A percentile compares a stretch with the other conserved stretches of the same genome.
Evolutionary conservation across 495 filamentous ascomycete species (phyloP).

Genomic region (Patellaria atrata): DNA sequence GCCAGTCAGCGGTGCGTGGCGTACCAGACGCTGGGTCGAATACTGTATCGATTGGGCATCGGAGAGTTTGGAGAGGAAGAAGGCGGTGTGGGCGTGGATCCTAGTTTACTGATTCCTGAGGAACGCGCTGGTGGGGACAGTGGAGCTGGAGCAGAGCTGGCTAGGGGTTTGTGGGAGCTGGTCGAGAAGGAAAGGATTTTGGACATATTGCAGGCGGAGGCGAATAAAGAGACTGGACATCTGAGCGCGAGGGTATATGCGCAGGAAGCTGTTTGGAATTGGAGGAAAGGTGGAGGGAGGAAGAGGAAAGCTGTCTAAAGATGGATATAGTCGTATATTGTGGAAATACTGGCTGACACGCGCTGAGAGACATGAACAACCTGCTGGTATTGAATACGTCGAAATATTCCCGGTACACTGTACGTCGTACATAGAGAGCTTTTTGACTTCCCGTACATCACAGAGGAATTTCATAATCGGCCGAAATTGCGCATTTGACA

Average conservation of each 20-base stretch:
- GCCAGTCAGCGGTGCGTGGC: conserved; percentile 81
- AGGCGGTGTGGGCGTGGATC: conserved; percentile 36
- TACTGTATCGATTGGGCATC: conserved; percentile 68
- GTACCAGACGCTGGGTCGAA: conserved; percentile 75
- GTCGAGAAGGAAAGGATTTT: conserved; percentile 67
- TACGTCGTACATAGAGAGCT: too few relatives aligned
- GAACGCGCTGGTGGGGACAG: conserved; percentile 12
- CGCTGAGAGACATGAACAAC: too few relatives aligned
- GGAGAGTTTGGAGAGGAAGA: conserved; percentile 59
- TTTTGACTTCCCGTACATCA: too few relatives aligned
- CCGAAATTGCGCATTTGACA: too few relatives aligned
- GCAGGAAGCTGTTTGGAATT: conserved; percentile 81
- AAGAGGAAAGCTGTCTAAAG: conserved; percentile 27
- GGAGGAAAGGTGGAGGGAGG: conserved; percentile 59
- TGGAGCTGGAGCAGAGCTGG: conserved; percentile 15
- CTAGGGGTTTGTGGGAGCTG: conserved; percentile 30
- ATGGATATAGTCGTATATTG: too few relatives aligned
- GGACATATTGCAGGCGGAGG: conserved; percentile 54
- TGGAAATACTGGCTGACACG: too few relatives aligned
- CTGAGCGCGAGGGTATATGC: conserved; percentile 64
- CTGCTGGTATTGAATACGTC: too few relatives aligned
- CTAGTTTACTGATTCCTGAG: conserved; percentile 48
- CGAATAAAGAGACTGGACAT: conserved; percentile 37
- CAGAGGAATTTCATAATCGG: too few relatives aligned
- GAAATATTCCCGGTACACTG: too few relatives aligned